Evolutionary conservation across 2,329 filamentous ascomycete species (phyloP).

Genomic region (Sclerotinia nivalis): DNA sequence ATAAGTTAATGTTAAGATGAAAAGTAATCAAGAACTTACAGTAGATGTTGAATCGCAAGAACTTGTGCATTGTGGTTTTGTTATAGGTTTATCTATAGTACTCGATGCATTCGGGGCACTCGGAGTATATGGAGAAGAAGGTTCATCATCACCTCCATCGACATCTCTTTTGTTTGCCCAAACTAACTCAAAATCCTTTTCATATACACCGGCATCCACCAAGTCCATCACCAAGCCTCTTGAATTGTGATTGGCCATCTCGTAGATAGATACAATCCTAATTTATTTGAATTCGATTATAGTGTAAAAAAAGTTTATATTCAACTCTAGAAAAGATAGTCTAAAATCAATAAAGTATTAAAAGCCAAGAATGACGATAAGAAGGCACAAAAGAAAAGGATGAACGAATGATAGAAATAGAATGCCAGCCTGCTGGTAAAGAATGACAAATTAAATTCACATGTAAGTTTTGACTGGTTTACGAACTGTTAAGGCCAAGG

Average conservation of each 20-base stretch:
- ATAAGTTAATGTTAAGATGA: not conserved
- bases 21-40: not conserved
- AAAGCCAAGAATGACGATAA: not conserved
- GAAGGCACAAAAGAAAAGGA: not conserved
- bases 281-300: not conserved
- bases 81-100: not conserved
- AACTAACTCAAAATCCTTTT: slow-evolving; percentile 13
- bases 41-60: not conserved
- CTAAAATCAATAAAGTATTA: not conserved
- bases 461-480: not conserved
- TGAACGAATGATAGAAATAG: not conserved
- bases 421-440: slow-evolving; percentile 4
- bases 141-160: not conserved
- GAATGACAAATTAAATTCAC: not conserved
- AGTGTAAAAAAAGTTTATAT: not conserved
- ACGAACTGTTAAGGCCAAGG: not conserved
- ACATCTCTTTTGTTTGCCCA: slow-evolving; percentile 13
- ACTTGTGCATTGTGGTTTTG: not conserved
- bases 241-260: slow-evolving; percentile 9
- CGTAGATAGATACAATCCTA: not conserved
- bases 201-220: slow-evolving; percentile 14
- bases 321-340: not conserved
- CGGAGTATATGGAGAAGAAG: not conserved
- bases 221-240: not conserved
- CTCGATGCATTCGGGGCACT: not conserved